Base-by-base conservation (phyloP, 441 rosid species). In the Gossypium lobatum region DNA sequence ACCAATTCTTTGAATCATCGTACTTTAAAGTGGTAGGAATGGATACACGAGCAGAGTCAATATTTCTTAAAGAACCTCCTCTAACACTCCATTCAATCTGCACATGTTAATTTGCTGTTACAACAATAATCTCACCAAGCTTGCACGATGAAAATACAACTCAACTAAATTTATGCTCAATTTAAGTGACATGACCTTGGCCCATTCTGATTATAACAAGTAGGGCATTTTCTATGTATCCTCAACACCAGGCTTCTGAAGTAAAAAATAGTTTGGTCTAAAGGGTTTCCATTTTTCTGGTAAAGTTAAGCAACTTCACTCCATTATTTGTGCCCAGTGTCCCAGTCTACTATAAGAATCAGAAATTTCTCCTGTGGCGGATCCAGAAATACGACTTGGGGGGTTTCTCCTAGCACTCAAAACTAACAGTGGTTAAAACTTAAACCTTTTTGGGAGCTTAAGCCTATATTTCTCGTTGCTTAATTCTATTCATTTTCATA, bases 71-170 rank as follows among this genome's bases (percentile, higher is more conserved):
- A 58, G 95, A 80, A 73, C 97, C 98, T 83, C 97, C 98, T 82
- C 82, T 90, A 61, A 93, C 87, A 80, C 87, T 93, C 91, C 93
- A 93, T 77, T 91, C 98, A 83, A 95, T 86, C 99, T 95, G 86
- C 71, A 45, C 6, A 76, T 11, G 37, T 80, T 70, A 48, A 61
- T 62, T 62, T 50, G 45, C 46, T 17, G 70, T 28, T 39, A 25
- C 8, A 50, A 68, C 16, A 61, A 65, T 20, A 64, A 61, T 34
- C 53, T 67, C 68, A 73, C 10, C 64, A 57, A 74, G 71, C 67
- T 73, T 74, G 50, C 48, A 17, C 18, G 17, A 54, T 31, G 62
- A 28, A 18, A 53, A 54, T 70, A 53, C 18, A 8, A 53, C 55
- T 21, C 23, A 71, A 58, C 34, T 13, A 34, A 55, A 20, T 3